phyloP scores from a whole-genome alignment of 1,139 yeast genomes.

The Ogataea hybrid region DNA sequence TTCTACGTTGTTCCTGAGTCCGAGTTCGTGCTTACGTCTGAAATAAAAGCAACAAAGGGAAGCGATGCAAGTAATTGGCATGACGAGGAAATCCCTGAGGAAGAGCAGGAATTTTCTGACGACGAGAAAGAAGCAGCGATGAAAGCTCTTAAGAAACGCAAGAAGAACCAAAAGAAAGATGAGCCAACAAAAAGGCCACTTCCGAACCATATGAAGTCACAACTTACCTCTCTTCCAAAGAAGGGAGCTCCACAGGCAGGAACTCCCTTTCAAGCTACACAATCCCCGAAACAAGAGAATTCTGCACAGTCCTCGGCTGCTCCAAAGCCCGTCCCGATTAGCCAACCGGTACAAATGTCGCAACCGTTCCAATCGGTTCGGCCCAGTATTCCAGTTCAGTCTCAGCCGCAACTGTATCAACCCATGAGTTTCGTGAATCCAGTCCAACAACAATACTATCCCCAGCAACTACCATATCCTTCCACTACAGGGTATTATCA shows the following conservation, averaged over 20 bases:
- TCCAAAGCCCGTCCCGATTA: too few species aligned
- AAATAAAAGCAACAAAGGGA: conserved; percentile 69
- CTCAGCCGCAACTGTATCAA: conserved; percentile 15
- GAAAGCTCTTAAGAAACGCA: conserved; percentile 57
- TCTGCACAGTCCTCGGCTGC: neutral
- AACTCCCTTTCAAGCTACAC: neutral
- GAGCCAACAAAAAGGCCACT: conserved; percentile 14
- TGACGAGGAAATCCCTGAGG: conserved; percentile 91
- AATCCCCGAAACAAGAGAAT: neutral
- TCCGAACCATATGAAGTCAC: conserved; percentile 25
- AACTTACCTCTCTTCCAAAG: conserved; percentile 27
- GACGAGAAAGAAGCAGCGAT: conserved; percentile 79
- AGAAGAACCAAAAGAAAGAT: conserved; percentile 40
- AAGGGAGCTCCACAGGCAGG: neutral
- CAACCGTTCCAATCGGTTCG: conserved; percentile 1
- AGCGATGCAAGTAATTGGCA: conserved; percentile 94
- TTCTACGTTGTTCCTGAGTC: conserved; percentile 82
- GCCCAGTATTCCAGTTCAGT: conserved; percentile 6
- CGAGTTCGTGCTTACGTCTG: conserved; percentile 72
- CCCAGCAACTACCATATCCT: conserved; percentile 4
- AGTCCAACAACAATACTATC: conserved; percentile 16
- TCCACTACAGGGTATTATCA: conserved; percentile 4
- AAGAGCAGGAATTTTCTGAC: conserved; percentile 93
- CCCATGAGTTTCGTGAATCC: conserved; percentile 12
- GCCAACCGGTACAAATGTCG: neutral